A percentile compares a stretch with the other conserved stretches of the same genome.
phyloP scores from a whole-genome alignment of 768 basidiomycete genomes.

The Gautieria morchelliformis region DNA sequence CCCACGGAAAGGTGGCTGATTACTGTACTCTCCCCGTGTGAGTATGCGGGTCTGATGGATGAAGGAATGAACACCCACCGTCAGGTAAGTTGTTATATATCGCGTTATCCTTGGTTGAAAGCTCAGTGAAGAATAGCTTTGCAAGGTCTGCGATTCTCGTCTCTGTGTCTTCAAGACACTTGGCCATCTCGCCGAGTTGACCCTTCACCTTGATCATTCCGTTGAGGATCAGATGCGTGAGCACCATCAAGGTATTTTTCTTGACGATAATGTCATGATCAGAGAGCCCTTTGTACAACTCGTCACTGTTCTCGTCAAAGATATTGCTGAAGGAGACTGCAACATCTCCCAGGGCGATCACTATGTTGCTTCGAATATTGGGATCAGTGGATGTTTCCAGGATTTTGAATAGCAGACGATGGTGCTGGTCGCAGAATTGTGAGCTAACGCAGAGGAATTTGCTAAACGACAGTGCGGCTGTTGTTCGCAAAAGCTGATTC shows the following conservation, averaged over 20 bases:
- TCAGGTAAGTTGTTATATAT: conserved; percentile 99
- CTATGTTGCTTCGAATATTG: conserved; percentile 89
- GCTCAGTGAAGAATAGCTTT: conserved; percentile 94
- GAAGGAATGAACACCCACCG: conserved; percentile 36
- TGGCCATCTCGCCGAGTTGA: conserved; percentile 99
- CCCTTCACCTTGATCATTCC: conserved; percentile 99
- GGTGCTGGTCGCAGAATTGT: conserved; percentile 85
- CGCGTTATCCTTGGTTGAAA: conserved; percentile 96
- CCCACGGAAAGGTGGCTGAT: conserved; percentile 93
- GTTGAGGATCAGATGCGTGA: conserved; percentile 92
- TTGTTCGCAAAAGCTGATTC: conserved; percentile 80
- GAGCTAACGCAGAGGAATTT: conserved; percentile 96
- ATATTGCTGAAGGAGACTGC: conserved; percentile 97
- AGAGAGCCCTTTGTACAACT: conserved; percentile 87
- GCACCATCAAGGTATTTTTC: conserved; percentile 98
- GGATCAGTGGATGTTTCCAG: conserved; percentile 87
- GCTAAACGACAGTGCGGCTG: conserved; percentile 82
- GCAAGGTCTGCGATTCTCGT: conserved; percentile 83
- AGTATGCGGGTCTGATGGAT: neutral
- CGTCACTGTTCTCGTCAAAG: conserved; percentile 94
- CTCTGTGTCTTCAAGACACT: conserved; percentile 91
- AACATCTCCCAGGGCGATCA: conserved; percentile 95
- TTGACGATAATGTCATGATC: conserved; percentile 85
- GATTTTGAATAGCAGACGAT: conserved; percentile 85
- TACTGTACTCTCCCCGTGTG: conserved; percentile 34